Conservation (phyloP, 1,284 basidiomycete species). For the Vanrija sp. region DNA sequence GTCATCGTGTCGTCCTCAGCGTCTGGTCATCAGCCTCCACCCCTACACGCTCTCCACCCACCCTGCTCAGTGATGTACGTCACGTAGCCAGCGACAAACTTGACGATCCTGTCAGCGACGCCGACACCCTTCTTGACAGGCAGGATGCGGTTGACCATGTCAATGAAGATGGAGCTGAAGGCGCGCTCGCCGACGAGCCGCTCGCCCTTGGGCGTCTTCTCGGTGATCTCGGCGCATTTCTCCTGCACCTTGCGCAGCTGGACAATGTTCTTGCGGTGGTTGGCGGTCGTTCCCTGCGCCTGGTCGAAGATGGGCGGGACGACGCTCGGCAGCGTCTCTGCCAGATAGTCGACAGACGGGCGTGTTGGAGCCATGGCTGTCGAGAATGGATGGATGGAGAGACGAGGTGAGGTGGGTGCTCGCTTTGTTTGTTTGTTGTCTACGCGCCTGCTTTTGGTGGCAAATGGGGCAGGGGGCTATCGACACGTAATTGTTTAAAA, state of each 20-base stretch:
- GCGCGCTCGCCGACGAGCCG: conserved; percentile 72
- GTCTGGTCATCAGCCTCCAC: conserved; percentile 31
- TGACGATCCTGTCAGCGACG: conserved; percentile 75
- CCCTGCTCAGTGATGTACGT: conserved; percentile 75
- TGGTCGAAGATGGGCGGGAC: conserved; percentile 71
- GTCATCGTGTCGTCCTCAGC: conserved; percentile 62
- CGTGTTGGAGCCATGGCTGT: conserved; percentile 19
- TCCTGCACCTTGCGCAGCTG: conserved; percentile 77
- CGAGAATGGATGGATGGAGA: neutral
- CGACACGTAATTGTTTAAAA: neutral
- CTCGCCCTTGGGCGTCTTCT: conserved; percentile 54
- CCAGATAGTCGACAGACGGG: conserved; percentile 32
- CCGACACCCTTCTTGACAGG: conserved; percentile 78
- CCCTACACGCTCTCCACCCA: conserved; percentile 46
- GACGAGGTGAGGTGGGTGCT: neutral
- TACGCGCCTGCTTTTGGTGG: neutral
- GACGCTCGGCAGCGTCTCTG: conserved; percentile 37
- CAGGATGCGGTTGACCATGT: conserved; percentile 67
- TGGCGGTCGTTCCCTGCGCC: conserved; percentile 74
- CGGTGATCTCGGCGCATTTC: conserved; percentile 60
- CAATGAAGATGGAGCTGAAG: conserved; percentile 72
- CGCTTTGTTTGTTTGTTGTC: conserved; percentile 9
- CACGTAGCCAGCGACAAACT: conserved; percentile 79
- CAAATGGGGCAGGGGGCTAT: neutral
- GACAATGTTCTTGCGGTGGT: conserved; percentile 88